These are phyloP conservation scores for Dimargaris xerosporica DNA, from an alignment of 192 early-diverging fungal species.

Conservation along the genomic window DNA sequence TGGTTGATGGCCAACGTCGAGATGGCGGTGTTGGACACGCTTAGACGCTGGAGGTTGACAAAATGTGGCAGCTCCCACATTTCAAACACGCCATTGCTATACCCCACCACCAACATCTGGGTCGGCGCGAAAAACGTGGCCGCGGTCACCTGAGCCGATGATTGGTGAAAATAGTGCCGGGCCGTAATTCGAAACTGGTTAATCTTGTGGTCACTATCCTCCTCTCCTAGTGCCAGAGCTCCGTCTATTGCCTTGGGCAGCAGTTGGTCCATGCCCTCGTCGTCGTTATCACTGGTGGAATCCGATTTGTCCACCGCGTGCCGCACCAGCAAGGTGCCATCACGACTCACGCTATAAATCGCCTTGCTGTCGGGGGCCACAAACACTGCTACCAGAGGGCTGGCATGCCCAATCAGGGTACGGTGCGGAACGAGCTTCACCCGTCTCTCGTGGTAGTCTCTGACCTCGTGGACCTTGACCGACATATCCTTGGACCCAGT, in stretches of 20 bases:
- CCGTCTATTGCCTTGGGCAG: constrained; percentile 3
- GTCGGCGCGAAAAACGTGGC: constrained; percentile 59
- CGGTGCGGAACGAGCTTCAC: constrained; percentile 53
- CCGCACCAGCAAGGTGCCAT: constrained; percentile 83
- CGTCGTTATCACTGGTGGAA: constrained; percentile 39
- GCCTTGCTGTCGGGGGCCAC: background rate
- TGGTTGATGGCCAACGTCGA: constrained; percentile 75
- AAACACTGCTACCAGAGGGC: constrained; percentile 1
- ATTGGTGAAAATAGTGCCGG: constrained; percentile 62
- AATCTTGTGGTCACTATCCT: constrained; percentile 22
- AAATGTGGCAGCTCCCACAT: constrained; percentile 96
- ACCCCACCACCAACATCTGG: constrained; percentile 75
- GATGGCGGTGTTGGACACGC: constrained; percentile 89
- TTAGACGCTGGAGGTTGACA: constrained; percentile 84
- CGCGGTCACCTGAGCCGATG: constrained; percentile 60
- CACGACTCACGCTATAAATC: constrained; percentile 75
- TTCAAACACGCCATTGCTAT: constrained; percentile 88
- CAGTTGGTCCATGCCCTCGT: constrained; percentile 21
- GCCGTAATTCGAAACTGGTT: constrained; percentile 23
- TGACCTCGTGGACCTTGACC: constrained; percentile 17
- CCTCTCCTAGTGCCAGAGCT: no score
- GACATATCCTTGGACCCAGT: constrained; percentile 27
- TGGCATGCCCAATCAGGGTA: background rate
- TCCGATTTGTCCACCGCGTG: constrained; percentile 36
- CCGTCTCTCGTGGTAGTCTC: background rate